Base-by-base conservation (phyloP, 148 eudicot genomes). In the Rhododendron ovatum region DNA sequence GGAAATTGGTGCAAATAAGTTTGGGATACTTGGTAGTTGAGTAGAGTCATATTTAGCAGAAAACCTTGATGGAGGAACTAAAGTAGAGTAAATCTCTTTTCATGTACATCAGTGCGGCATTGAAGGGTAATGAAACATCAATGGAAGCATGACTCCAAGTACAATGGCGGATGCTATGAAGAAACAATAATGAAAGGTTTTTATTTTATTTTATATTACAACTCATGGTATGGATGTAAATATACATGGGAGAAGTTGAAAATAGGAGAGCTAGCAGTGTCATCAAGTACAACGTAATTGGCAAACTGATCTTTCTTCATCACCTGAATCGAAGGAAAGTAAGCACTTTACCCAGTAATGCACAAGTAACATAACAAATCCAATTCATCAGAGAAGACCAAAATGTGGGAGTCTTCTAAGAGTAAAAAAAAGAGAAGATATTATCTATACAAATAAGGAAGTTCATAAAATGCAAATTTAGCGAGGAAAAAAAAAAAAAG, bases 261-360 rank as follows among this genome's bases (percentile, higher is more conserved):
- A 45, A 90, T 35, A 33, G 95, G 87, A 22, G 98, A 94, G 87
- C 93, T 94, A 84, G 98, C 98, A 78, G 98, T 94, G 73, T 94
- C 98, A 89, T 93, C 95, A 84, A 94, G 98, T 28, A 69, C 75
- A 69, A 69, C 75, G 75, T 69, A 69, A 37, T 69, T 69, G 75
- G 75, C 75, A 13, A 96, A 96, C 65, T 94, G 99, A 88, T 96
- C 99, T 86, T 96, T 96, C 99, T 95, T 96, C 99, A 96, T 96
- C 18, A 96, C 99, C 99, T 96, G 91, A 28, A 69, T 30, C 1
- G 15, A 69, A 69, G 37, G 37, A 35, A 1, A 35, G 37, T 35
- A 35, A 1, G 37, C 35, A 67, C 5, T 5, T 1, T 67, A 67
- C 35, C 74, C 2, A 67, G 26, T 26, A 28, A 67, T 28, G 28